Evolutionary conservation across 768 basidiomycete genomes (phyloP).

Genomic region (Amanita pseudoporphyria): DNA sequence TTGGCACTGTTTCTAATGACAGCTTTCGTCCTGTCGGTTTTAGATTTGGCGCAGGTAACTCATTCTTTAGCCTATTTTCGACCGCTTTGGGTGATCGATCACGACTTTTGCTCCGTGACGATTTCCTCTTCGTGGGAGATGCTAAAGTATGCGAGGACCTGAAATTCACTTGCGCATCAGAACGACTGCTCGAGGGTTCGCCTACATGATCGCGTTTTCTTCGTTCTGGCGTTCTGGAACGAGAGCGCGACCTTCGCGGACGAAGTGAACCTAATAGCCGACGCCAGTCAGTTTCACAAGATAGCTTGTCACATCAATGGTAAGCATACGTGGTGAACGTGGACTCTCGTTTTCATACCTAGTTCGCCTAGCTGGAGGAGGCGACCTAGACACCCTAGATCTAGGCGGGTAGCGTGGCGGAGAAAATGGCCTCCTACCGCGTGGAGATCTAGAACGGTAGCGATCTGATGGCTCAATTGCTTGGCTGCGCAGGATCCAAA

Average conservation of each 20-base stretch:
- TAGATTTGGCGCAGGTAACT: background rate
- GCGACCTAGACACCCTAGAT: background rate
- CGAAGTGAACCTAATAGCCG: slow-evolving; percentile 5
- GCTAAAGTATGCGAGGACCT: background rate
- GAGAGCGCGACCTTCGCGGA: background rate
- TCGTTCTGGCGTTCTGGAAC: background rate
- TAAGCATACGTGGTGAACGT: slow-evolving; percentile 1
- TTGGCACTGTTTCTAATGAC: background rate
- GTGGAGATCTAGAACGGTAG: slow-evolving; percentile 6
- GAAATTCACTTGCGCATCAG: background rate
- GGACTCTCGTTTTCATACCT: background rate
- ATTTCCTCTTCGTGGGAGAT: slow-evolving; percentile 1
- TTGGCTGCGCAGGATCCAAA: background rate
- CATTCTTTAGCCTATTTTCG: background rate
- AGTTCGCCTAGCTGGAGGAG: background rate
- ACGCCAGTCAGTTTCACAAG: background rate
- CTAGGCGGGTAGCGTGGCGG: slow-evolving; percentile 4
- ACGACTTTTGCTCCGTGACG: background rate
- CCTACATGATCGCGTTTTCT: background rate
- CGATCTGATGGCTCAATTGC: background rate
- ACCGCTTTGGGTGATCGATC: background rate
- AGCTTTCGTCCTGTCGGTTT: background rate
- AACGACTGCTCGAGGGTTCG: background rate
- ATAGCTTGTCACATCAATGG: background rate
- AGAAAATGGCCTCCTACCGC: slow-evolving; percentile 4